These are phyloP conservation scores for Parathielavia hyrcaniae DNA, from an alignment of 495 filamentous ascomycete genomes.

Conservation along the genomic window DNA sequence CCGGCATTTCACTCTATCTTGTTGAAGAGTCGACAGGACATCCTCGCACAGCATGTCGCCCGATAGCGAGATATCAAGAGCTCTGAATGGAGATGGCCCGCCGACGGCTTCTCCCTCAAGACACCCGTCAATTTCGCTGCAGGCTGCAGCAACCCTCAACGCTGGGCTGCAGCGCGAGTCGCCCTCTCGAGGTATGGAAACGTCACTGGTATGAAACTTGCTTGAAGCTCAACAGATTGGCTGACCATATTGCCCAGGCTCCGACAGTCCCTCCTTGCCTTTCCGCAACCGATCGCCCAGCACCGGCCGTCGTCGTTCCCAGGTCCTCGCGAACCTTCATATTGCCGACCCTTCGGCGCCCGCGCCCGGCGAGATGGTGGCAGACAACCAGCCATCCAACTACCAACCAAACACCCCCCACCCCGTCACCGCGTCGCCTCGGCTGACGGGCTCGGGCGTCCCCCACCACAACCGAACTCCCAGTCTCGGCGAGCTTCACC, in stretches of 20 bases:
- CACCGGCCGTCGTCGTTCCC: constrained; percentile 57
- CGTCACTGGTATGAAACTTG: not conserved
- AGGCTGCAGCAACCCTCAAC: constrained; percentile 63
- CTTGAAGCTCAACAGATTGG: not conserved
- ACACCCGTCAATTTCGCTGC: constrained; percentile 56
- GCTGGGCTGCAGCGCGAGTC: constrained; percentile 61
- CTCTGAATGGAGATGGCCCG: constrained; percentile 31
- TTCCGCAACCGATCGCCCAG: constrained; percentile 52
- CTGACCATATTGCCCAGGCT: constrained; percentile 35
- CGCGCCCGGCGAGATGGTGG: constrained; percentile 56
- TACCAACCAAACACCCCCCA: constrained; percentile 53
- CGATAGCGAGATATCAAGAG: constrained; percentile 40
- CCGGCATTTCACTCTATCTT: not conserved
- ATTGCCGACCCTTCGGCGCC: constrained; percentile 61
- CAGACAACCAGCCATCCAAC: constrained; percentile 35
- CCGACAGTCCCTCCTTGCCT: constrained; percentile 49
- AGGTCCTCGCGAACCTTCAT: constrained; percentile 65
- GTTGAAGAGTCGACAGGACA: constrained; percentile 3
- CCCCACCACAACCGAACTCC: constrained; percentile 61
- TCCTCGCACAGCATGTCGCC: constrained; percentile 35
- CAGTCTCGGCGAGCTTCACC: constrained; percentile 89
- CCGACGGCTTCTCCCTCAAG: constrained; percentile 49
- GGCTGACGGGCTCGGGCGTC: constrained; percentile 48
- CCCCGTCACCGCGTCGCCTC: constrained; percentile 52
- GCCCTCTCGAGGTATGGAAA: constrained; percentile 46